Base-by-base conservation (phyloP, 441 rosid species). In the Corymbia calophylla region DNA sequence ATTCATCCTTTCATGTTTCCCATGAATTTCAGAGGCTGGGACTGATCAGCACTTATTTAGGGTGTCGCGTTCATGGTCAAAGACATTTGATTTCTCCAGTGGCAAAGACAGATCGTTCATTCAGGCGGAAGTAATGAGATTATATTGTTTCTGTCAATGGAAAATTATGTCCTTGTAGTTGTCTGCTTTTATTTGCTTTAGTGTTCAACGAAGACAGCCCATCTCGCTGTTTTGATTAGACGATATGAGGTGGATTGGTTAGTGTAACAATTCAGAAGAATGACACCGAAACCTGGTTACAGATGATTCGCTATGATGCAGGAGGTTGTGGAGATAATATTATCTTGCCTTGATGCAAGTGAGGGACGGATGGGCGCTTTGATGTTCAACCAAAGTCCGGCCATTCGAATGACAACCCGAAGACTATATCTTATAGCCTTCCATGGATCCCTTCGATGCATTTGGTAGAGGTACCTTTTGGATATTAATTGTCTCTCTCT, bases 141-240 rank as follows among this genome's bases (percentile, higher is more conserved):
- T 35, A 5, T 70, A 10, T 70, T 70, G 27, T 1, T 35, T 70
- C 23, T 62, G 44, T 39, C 44, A 39, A 39, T 39, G 44, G 5
- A 39, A 73, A 39, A 35, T 21, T 73, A 39, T 19, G 49, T 1
- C 19, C 5, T 21, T 31, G 27, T 0, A 0, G 48, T 39, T 0
- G 4, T 39, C 82, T 39, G 82, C 47, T 73, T 70, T 73, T 73
- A 35, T 70, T 35, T 73, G 82, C 49, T 14, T 64, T 5, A 64
- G n/a, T n/a, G 35, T 73, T 21, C 82, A 9, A 23, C 3, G 4
- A 44, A 70, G 49, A 3, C 49, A 3, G 8, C 16, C 29, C 15
- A 70, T 10, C 49, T 70, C 0, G 16, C 27, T 9, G 82, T 10
- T 70, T 70, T 23, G 25, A 70, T 70, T 2, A 19, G 82, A 39